Evolutionary conservation across 2,329 filamentous ascomycete genomes (phyloP), one percentile per base, ranked within the genome.

Genomic region (Monosporascus sp.): DNA sequence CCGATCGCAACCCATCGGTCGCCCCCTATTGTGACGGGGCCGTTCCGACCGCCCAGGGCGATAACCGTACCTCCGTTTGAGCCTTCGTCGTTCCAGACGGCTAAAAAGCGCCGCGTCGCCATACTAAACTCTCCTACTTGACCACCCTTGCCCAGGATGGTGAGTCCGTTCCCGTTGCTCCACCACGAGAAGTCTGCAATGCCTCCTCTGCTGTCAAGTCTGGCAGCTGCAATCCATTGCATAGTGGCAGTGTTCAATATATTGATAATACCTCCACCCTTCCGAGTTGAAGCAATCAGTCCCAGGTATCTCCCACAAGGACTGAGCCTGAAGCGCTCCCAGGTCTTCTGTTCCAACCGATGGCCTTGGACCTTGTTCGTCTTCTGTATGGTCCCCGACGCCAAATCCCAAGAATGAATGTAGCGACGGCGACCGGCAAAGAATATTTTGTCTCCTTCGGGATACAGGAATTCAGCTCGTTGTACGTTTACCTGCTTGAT

Each of bases 121-220:
- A 95, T 76, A 65, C 85, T 87, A 82, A 90, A 99, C 74, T 99
- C 94, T 50, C 89, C 91, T 6, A 97, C 82, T 65, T 96, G 89
- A 24, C 94, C 94, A 60, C 89, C 90, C 69, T 88, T 92, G 55
- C 90, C 91, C 1, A 89, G 83, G 43, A 96, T 88, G 1, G 85
- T 87, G 63, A 99, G 76, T 5, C 92, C 93, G 41, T 86, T 81
- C 37, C 92, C 89, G 56, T 90, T 84, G 50, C 83, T 80, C 92
- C 92, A 97, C 94, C 94, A 99, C 1, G 83, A 84, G 64, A 97
- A 95, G 69, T 97, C 93, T 1, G 90, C 88, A 47, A 97, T 85
- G 38, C 92, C 92, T 49, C 90, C 86, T 48, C 83, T 80, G 58
- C 89, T 87, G 64, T 97, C 90, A 46, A 97, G 78, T 39, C 92